phyloP scores from a whole-genome alignment of 1,139 yeast genomes.

The Casaregolazyma lundiana region DNA sequence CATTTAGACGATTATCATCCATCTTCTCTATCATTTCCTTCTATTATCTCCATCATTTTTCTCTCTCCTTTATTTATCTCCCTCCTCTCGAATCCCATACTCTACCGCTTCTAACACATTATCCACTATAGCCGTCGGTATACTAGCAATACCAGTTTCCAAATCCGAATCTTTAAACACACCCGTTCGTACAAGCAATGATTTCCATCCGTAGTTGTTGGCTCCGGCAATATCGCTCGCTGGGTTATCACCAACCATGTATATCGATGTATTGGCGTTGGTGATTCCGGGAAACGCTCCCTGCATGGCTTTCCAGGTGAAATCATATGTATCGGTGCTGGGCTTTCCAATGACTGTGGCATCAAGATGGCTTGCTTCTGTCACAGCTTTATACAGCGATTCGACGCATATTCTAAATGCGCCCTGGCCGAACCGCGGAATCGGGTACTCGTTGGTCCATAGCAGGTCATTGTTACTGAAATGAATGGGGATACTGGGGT shows the following conservation, averaged over 20 bases:
- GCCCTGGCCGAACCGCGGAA: conserved; percentile 91
- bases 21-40: too few relatives aligned
- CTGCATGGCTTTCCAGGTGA: conserved; percentile 66
- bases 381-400: conserved; percentile 55
- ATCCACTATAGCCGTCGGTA: conserved; percentile 34
- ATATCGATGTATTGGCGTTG: conserved; percentile 42
- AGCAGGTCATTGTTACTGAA: conserved; percentile 84
- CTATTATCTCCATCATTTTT: too few relatives aligned
- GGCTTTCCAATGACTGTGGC: conserved; percentile 82
- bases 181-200: conserved; percentile 79
- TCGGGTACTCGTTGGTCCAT: conserved; percentile 81
- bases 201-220: conserved; percentile 79
- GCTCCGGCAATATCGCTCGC: conserved; percentile 91
- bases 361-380: conserved; percentile 47
- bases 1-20: too few relatives aligned
- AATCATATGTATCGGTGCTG: conserved; percentile 71
- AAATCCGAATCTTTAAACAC: conserved; percentile 71
- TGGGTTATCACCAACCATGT: conserved; percentile 97
- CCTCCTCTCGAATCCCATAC: conserved; percentile 19
- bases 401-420: conserved; percentile 69
- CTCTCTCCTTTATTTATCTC: neutral
- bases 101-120: conserved; percentile 38
- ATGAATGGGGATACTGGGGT: conserved; percentile 71
- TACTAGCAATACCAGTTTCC: conserved; percentile 25
- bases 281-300: conserved; percentile 22